These are phyloP conservation scores for Neophaeococcomyces aloes DNA, from an alignment of 2,329 filamentous ascomycete species.

Conservation along the genomic window DNA sequence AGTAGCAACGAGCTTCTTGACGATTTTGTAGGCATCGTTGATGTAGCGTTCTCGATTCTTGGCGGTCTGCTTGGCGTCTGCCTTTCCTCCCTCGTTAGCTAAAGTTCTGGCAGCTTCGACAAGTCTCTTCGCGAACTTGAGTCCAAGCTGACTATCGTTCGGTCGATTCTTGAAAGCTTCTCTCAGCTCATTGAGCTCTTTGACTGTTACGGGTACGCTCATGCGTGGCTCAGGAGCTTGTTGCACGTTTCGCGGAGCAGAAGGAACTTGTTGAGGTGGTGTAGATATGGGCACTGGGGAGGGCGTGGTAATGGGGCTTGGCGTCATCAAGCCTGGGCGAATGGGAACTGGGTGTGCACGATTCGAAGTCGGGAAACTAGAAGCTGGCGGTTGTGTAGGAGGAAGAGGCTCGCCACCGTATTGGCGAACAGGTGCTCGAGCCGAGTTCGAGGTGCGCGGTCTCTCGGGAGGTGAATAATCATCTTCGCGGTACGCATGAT, in stretches of 20 bases:
- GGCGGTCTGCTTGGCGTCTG: constrained; percentile 52
- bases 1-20: constrained; percentile 71
- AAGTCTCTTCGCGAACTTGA: constrained; percentile 69
- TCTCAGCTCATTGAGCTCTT: constrained; percentile 67
- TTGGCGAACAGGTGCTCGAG: constrained; percentile 10
- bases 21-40: constrained; percentile 73
- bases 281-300: not conserved
- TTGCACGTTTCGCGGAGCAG: constrained; percentile 2
- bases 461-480: constrained; percentile 12
- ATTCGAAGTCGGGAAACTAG: constrained; percentile 11
- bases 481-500: constrained; percentile 18
- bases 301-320: not conserved
- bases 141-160: constrained; percentile 57
- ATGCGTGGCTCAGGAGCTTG: constrained; percentile 13
- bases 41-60: constrained; percentile 72
- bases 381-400: constrained; percentile 15
- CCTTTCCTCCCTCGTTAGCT: constrained; percentile 62
- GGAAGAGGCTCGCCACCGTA: constrained; percentile 11
- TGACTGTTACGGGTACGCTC: constrained; percentile 52
- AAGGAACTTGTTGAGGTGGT: constrained; percentile 8
- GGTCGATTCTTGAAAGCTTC: constrained; percentile 60
- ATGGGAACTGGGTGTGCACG: constrained; percentile 18
- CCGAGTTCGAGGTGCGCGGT: constrained; percentile 13
- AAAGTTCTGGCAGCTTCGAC: constrained; percentile 75
- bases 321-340: constrained; percentile 12